These are phyloP conservation scores for Phytopythium vexans DNA, from an alignment of 352 stramenopile genomes.

Conservation along the genomic window DNA sequence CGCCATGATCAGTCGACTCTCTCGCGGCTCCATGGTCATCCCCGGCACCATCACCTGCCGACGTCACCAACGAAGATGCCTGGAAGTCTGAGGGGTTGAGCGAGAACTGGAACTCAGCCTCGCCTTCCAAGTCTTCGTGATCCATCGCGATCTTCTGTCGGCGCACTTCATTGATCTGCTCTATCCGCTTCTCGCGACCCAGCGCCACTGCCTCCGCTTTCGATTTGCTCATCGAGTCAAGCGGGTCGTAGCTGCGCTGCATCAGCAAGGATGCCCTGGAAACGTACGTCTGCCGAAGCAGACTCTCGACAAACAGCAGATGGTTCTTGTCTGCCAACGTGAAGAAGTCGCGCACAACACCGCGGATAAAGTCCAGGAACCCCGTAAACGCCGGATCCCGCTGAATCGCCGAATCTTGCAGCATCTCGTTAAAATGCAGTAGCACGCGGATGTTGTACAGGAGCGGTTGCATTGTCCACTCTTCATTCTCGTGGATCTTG, in stretches of 20 bases:
- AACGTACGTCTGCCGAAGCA: conserved; percentile 72
- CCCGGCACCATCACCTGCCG: neutral
- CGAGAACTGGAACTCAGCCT: conserved; percentile 80
- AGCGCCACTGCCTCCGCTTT: conserved; percentile 60
- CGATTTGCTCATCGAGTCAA: conserved; percentile 60
- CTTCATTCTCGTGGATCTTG: conserved; percentile 62
- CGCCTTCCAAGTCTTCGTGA: conserved; percentile 73
- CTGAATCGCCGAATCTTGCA: conserved; percentile 75
- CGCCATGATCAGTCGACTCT: neutral
- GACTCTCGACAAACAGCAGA: conserved; percentile 71
- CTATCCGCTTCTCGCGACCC: conserved; percentile 52
- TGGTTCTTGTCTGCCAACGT: conserved; percentile 73
- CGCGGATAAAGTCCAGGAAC: conserved; percentile 79
- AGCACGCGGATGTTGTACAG: conserved; percentile 84
- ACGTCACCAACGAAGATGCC: conserved; percentile 34
- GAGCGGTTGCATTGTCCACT: conserved; percentile 84
- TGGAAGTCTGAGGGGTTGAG: conserved; percentile 61
- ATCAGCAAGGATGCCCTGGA: conserved; percentile 67
- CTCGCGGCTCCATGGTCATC: neutral
- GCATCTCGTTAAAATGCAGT: conserved; percentile 78
- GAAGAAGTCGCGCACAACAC: conserved; percentile 80
- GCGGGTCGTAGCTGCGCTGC: conserved; percentile 71
- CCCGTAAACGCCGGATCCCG: conserved; percentile 50
- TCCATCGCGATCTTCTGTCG: conserved; percentile 69
- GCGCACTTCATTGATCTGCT: conserved; percentile 57